A percentile compares a stretch with the other conserved stretches of the same genome.
Evolutionary conservation across 306 rosid genomes (phyloP).

Genomic region (Prosopis cineraria): DNA sequence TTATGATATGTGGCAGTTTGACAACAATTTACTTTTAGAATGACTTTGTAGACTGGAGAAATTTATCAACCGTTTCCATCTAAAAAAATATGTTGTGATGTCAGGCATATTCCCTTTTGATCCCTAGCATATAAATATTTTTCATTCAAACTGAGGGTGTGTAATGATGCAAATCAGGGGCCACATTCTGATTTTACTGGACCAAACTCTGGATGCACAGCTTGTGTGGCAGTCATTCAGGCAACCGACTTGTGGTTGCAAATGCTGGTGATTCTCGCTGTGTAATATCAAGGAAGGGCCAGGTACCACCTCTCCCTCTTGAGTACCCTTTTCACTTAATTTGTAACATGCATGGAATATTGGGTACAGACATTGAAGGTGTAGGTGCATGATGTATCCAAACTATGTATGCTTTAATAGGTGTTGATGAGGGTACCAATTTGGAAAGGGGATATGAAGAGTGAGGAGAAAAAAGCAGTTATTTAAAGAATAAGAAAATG

Average conservation of each 20-base stretch:
- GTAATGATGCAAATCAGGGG: slow-evolving; percentile 63
- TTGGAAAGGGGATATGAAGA: background rate
- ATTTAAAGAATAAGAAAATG: background rate
- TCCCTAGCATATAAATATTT: slow-evolving; percentile 9
- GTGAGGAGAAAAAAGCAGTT: background rate
- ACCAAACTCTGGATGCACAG: slow-evolving; percentile 91
- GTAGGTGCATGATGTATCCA: slow-evolving; percentile 3
- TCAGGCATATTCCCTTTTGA: slow-evolving; percentile 15
- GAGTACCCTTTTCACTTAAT: background rate
- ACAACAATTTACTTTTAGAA: slow-evolving; percentile 5
- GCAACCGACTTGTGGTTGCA: slow-evolving; percentile 76
- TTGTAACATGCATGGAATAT: slow-evolving; percentile 16
- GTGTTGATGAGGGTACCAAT: background rate
- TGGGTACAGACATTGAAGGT: slow-evolving; percentile 11
- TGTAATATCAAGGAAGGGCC: slow-evolving; percentile 87
- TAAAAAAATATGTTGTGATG: slow-evolving; percentile 9
- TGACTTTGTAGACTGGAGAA: background rate
- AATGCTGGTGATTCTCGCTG: slow-evolving; percentile 99
- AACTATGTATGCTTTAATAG: background rate
- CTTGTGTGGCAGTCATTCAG: slow-evolving; percentile 84
- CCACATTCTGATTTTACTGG: slow-evolving; percentile 93
- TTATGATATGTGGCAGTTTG: slow-evolving; percentile 3
- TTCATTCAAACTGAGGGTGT: slow-evolving; percentile 30
- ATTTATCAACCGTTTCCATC: slow-evolving; percentile 20
- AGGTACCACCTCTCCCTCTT: slow-evolving; percentile 54